These are phyloP conservation scores for Aspergillus bridgeri DNA, from an alignment of 495 filamentous ascomycete species.

Conservation along the genomic window DNA sequence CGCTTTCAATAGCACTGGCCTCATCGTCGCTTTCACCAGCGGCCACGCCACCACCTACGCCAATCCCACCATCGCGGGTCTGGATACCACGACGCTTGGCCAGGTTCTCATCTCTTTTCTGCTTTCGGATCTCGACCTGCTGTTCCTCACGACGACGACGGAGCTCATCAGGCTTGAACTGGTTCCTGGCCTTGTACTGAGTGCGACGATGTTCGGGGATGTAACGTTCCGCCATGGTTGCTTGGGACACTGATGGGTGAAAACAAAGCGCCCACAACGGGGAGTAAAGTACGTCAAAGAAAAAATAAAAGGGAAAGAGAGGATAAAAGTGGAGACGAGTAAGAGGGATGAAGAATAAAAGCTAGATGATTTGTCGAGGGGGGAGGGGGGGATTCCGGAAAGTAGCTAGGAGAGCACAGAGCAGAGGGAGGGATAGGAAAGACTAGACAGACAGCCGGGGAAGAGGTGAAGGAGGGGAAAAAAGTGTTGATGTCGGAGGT, in stretches of 20 bases:
- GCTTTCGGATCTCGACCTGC: slow-evolving; percentile 97
- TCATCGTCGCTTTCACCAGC: slow-evolving; percentile 98
- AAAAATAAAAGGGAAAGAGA: slow-evolving; percentile 28
- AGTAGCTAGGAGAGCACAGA: slow-evolving; percentile 9
- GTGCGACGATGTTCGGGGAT: slow-evolving; percentile 99
- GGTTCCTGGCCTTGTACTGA: slow-evolving; percentile 97
- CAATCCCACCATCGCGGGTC: slow-evolving; percentile 64
- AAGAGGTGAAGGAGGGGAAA: slow-evolving; percentile 23
- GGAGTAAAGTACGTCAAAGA: slow-evolving; percentile 7
- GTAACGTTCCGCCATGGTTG: slow-evolving; percentile 93
- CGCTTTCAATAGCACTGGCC: slow-evolving; percentile 84
- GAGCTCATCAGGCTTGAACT: slow-evolving; percentile 98
- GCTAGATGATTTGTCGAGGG: slow-evolving; percentile 9
- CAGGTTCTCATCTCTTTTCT: slow-evolving; percentile 96
- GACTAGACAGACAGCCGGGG: slow-evolving; percentile 12
- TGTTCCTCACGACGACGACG: slow-evolving; percentile 98
- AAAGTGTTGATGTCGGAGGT: slow-evolving; percentile 26
- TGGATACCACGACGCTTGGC: slow-evolving; percentile 96
- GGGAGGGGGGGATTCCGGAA: slow-evolving; percentile 9
- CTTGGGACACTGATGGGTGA: slow-evolving; percentile 34
- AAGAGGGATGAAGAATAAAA: slow-evolving; percentile 21
- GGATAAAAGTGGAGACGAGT: slow-evolving; percentile 34
- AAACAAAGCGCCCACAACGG: slow-evolving; percentile 32
- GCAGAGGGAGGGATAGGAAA: slow-evolving; percentile 17
- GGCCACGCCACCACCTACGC: slow-evolving; percentile 79